Evolutionary conservation across 78 protist genomes (phyloP).

Genomic region (Dictyostelium purpureum): DNA sequence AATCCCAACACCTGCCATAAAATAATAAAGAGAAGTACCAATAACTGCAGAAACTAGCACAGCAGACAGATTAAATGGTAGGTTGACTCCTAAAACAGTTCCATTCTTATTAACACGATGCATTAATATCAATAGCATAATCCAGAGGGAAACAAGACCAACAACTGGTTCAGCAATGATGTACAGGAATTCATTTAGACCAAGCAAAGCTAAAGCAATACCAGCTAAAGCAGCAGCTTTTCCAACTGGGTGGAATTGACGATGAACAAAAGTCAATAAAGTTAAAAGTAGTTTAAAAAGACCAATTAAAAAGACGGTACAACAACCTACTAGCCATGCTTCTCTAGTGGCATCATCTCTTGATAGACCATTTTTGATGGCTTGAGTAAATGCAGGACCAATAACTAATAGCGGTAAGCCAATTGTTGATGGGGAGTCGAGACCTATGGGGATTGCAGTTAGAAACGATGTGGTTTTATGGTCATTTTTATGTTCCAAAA

Average conservation of each 20-base stretch:
- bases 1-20: constrained; percentile 42
- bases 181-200: constrained; percentile 32
- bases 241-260: constrained; percentile 69
- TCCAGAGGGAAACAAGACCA: constrained; percentile 63
- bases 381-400: constrained; percentile 41
- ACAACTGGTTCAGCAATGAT: constrained; percentile 44
- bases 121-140: background rate
- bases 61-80: constrained; percentile 48
- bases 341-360: constrained; percentile 3
- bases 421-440: constrained; percentile 65
- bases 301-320: constrained; percentile 63
- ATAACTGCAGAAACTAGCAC: constrained; percentile 21
- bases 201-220: constrained; percentile 45
- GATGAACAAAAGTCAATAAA: constrained; percentile 35
- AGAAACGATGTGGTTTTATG: too few relatives aligned
- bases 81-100: background rate
- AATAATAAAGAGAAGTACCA: constrained; percentile 39
- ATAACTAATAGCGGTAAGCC: constrained; percentile 64
- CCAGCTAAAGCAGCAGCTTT: constrained; percentile 73
- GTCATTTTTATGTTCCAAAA: constrained; percentile 24
- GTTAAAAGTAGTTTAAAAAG: constrained; percentile 15
- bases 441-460: constrained; percentile 55
- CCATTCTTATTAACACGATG: constrained; percentile 49
- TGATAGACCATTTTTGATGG: background rate
- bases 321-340: constrained; percentile 77